phyloP scores from a whole-genome alignment of 441 rosid genomes.

The Pelargonium citronellum region DNA sequence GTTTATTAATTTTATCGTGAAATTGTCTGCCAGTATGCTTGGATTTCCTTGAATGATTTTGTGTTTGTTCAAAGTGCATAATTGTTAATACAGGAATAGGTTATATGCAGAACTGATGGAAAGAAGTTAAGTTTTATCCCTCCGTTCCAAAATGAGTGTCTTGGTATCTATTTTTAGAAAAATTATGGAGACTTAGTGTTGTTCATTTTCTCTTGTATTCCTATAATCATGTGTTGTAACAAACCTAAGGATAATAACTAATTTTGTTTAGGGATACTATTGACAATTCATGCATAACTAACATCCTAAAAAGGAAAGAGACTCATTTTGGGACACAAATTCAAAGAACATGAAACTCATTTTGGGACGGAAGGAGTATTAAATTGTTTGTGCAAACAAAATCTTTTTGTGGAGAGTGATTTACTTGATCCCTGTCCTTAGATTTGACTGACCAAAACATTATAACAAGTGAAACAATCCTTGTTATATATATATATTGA shows the following conservation, averaged over 20 bases:
- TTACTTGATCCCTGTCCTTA: background rate
- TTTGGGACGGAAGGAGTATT: too few species aligned
- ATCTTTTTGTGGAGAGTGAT: background rate
- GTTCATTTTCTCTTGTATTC: too few species aligned
- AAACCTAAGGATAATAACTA: too few species aligned
- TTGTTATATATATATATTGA: background rate
- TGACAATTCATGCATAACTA: too few species aligned
- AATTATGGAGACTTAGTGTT: too few species aligned
- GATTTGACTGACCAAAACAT: background rate
- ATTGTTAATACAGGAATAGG: background rate
- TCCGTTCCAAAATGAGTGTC: too few species aligned
- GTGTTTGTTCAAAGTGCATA: background rate
- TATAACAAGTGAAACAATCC: background rate
- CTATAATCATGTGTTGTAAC: too few species aligned
- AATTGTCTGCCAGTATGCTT: constrained; percentile 15
- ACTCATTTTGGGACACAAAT: too few species aligned
- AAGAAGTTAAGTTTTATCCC: background rate
- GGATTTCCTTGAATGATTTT: background rate
- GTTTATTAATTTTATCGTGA: background rate
- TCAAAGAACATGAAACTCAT: too few species aligned
- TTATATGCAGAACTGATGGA: background rate
- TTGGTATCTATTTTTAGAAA: too few species aligned
- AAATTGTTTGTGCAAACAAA: background rate
- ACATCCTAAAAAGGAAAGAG: too few species aligned
- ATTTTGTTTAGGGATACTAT: too few species aligned